Conservation (phyloP, 306 rosid species). For the Ziziphus jujuba region DNA sequence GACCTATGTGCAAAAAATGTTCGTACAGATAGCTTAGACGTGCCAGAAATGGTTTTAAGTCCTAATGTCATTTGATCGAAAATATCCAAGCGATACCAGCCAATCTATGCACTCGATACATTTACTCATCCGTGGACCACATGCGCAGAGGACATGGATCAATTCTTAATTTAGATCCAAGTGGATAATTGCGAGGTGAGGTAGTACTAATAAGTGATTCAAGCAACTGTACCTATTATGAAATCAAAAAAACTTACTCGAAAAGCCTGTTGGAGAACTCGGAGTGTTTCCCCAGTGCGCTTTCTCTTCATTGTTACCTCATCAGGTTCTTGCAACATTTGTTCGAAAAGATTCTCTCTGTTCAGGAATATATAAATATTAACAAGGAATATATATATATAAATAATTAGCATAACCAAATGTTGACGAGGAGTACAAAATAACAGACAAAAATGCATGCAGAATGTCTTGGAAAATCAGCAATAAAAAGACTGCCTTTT, state of each 20-base stretch:
- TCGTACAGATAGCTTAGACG: no score
- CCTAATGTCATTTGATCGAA: no score
- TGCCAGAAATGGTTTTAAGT: no score
- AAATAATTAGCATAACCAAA: conserved; percentile 23
- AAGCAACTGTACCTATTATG: background rate
- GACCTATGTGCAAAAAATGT: no score
- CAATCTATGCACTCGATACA: no score
- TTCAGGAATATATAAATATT: conserved; percentile 21
- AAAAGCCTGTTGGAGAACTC: conserved; percentile 87
- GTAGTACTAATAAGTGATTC: background rate
- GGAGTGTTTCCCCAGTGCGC: conserved; percentile 80
- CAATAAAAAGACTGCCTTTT: background rate
- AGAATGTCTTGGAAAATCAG: background rate
- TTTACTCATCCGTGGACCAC: no score
- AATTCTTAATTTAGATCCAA: background rate
- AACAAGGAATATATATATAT: background rate
- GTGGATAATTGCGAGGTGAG: background rate
- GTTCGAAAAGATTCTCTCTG: conserved; percentile 91
- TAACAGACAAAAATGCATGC: background rate
- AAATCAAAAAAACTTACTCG: conserved; percentile 54
- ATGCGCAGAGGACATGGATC: no score
- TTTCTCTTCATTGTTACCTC: conserved; percentile 84
- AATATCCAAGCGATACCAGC: no score
- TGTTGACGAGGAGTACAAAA: conserved; percentile 6
- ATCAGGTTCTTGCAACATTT: conserved; percentile 96